Percentiles rank a stretch among this genome's conserved stretches.
Conservation (phyloP, 805 yeast genomes). For the Yarrowia yakushimensis region DNA sequence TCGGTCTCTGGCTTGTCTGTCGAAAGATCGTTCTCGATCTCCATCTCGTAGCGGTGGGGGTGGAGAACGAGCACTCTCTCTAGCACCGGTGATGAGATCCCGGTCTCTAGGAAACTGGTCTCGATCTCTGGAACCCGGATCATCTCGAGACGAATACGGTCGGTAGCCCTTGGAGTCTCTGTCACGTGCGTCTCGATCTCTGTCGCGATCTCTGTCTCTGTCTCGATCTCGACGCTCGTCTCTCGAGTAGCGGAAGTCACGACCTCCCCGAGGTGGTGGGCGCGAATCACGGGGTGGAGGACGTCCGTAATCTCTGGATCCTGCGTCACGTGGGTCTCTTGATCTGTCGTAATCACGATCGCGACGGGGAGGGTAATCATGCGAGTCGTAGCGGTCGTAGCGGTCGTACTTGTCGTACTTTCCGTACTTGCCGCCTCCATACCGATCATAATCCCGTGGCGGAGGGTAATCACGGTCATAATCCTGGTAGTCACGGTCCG, state of each 20-base stretch:
- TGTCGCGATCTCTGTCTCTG: too few species aligned
- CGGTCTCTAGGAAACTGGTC: neutral
- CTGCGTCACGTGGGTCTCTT: slow-evolving; percentile 10
- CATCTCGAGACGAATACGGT: neutral
- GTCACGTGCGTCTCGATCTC: neutral
- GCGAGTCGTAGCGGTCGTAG: neutral
- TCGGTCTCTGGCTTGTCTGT: neutral
- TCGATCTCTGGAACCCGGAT: neutral
- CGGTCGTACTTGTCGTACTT: slow-evolving; percentile 1
- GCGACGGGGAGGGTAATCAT: neutral
- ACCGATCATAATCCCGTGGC: slow-evolving; percentile 7
- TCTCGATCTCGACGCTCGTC: too few species aligned
- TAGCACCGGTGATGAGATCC: neutral
- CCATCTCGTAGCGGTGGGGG: neutral
- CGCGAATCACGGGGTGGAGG: neutral
- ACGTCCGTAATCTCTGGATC: neutral
- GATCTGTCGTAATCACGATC: slow-evolving; percentile 18
- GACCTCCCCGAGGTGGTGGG: neutral
- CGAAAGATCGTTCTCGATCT: neutral
- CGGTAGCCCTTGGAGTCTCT: neutral
- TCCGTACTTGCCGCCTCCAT: neutral
- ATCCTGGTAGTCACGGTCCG: neutral
- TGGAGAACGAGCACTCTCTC: neutral
- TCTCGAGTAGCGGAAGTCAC: neutral
- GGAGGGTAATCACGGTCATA: slow-evolving; percentile 16